Percentiles rank a stretch among this genome's conserved stretches.
Evolutionary conservation across 352 stramenopile species (phyloP).

Genomic region (Globisporangium orthogonon): DNA sequence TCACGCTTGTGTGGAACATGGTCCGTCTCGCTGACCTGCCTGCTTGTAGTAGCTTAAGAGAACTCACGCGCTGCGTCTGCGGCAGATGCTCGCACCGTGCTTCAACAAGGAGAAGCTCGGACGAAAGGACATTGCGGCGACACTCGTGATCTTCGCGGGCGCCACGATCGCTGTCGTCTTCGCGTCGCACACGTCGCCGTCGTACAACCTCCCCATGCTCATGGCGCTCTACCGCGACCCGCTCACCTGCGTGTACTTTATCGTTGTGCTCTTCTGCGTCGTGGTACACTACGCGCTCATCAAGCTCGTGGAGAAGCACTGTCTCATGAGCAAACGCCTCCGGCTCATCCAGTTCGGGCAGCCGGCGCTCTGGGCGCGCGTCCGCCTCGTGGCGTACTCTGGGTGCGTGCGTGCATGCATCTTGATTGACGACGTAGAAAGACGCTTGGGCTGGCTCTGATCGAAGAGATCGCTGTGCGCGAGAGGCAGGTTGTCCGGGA

Average conservation of each 20-base stretch:
- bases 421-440: too few relatives aligned
- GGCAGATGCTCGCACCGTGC: constrained; percentile 68
- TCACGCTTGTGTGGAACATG: constrained; percentile 92
- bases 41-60: too few relatives aligned
- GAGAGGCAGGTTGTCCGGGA: constrained; percentile 39
- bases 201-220: constrained; percentile 77
- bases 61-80: neutral
- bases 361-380: constrained; percentile 49
- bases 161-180: constrained; percentile 83
- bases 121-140: constrained; percentile 71
- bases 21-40: constrained; percentile 13
- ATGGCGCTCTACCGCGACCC: constrained; percentile 72
- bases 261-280: constrained; percentile 49
- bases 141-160: constrained; percentile 77
- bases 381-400: constrained; percentile 73
- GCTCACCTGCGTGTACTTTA: constrained; percentile 52
- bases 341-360: constrained; percentile 72
- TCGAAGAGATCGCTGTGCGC: neutral
- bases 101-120: constrained; percentile 87
- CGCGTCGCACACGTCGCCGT: constrained; percentile 75
- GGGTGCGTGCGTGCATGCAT: constrained; percentile 15
- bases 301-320: constrained; percentile 56
- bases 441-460: neutral
- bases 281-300: constrained; percentile 56
- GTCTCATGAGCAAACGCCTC: constrained; percentile 61